A percentile compares a stretch with the other conserved stretches of the same genome.
Evolutionary conservation across 164 flowering plant species (phyloP).

Genomic region (Aristolochia fimbriata): DNA sequence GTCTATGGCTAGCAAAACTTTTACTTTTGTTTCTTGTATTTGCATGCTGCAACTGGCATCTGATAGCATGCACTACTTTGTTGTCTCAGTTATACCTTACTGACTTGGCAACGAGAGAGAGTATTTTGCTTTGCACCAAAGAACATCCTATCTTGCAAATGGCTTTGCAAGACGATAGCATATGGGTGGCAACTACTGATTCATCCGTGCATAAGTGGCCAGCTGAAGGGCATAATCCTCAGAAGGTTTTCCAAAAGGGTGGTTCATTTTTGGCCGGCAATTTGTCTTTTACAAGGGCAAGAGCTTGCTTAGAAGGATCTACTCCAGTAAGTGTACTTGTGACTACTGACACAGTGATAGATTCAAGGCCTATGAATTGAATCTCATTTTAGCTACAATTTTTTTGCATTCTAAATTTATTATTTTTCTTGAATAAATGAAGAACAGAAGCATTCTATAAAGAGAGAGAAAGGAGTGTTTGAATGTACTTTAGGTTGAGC

Average conservation of each 20-base stretch:
- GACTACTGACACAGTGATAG: neutral
- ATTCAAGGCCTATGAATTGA: too few species aligned
- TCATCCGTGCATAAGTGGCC: slow-evolving; percentile 85
- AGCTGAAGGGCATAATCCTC: slow-evolving; percentile 69
- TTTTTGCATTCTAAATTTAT: too few species aligned
- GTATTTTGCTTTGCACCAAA: slow-evolving; percentile 76
- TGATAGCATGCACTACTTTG: slow-evolving; percentile 8
- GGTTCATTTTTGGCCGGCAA: slow-evolving; percentile 93
- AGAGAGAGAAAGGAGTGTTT: too few species aligned
- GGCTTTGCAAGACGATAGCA: slow-evolving; percentile 75
- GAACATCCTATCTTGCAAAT: slow-evolving; percentile 77
- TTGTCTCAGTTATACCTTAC: slow-evolving; percentile 74
- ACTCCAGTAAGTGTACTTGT: slow-evolving; percentile 44
- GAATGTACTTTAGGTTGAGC: too few species aligned
- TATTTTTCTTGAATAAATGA: too few species aligned
- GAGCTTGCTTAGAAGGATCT: slow-evolving; percentile 85
- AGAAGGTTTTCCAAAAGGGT: slow-evolving; percentile 72
- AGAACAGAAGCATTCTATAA: too few species aligned
- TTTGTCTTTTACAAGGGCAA: slow-evolving; percentile 82
- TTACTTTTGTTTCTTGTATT: neutral
- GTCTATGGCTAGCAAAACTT: slow-evolving; percentile 14
- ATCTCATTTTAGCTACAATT: too few species aligned
- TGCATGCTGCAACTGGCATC: neutral
- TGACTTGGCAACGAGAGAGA: slow-evolving; percentile 91
- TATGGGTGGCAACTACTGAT: slow-evolving; percentile 95